A percentile compares a stretch with the other conserved stretches of the same genome.
Conservation (phyloP, 2,329 filamentous ascomycete species). For the Conoideocrella luteorostrata region DNA sequence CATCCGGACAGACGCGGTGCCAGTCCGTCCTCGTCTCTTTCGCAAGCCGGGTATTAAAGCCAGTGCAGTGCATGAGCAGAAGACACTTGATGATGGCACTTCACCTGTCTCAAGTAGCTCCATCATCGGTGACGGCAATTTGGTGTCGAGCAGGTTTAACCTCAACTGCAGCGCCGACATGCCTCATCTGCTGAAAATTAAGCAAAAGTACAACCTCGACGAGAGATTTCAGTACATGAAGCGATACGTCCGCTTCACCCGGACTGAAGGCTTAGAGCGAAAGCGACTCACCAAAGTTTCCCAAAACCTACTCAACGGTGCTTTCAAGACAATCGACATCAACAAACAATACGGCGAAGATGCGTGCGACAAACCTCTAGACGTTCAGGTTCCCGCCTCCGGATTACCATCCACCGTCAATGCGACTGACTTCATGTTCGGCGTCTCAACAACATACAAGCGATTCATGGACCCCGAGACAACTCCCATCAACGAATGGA, state of each 20-base stretch:
- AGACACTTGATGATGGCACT: constrained; percentile 20
- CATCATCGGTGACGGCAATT: constrained; percentile 10
- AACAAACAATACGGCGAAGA: constrained; percentile 34
- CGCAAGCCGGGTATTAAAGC: constrained; percentile 24
- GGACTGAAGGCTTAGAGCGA: constrained; percentile 39
- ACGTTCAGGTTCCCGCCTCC: constrained; percentile 45
- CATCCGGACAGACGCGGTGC: constrained; percentile 34
- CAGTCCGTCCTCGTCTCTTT: constrained; percentile 34
- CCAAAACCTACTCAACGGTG: constrained; percentile 40
- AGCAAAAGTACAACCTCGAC: constrained; percentile 40
- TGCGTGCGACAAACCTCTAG: constrained; percentile 41
- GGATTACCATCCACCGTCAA: constrained; percentile 44
- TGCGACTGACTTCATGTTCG: constrained; percentile 52
- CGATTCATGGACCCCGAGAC: constrained; percentile 46
- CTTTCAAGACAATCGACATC: constrained; percentile 43
- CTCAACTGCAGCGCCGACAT: constrained; percentile 47
- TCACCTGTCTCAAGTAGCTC: constrained; percentile 13
- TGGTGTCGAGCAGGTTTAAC: constrained; percentile 19
- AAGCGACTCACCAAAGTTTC: constrained; percentile 45
- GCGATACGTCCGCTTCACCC: constrained; percentile 46
- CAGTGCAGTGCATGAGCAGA: constrained; percentile 21
- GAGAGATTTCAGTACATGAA: constrained; percentile 50
- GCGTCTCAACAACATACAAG: constrained; percentile 52
- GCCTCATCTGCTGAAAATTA: constrained; percentile 37
- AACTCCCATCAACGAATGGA: constrained; percentile 51